phyloP scores from a whole-genome alignment of 352 stramenopile genomes.

The Hyaloperonospora arabidopsidis region DNA sequence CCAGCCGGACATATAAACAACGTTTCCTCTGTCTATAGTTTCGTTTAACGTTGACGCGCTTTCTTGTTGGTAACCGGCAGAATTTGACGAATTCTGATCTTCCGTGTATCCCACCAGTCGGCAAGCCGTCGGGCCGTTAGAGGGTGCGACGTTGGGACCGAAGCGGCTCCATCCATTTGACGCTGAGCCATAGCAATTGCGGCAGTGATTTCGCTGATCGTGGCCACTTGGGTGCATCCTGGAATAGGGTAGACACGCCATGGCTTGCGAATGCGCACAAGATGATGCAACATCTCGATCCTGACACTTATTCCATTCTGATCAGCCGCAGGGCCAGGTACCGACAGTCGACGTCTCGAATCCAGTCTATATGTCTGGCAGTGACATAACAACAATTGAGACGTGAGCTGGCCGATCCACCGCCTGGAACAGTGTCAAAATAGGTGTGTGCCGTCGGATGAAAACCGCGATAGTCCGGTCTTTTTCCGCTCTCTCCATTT shows the following conservation, averaged over 20 bases:
- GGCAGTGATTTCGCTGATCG: not conserved
- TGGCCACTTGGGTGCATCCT: not conserved
- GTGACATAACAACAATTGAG: too few relatives aligned
- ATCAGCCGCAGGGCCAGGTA: not conserved
- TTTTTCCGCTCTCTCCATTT: not conserved
- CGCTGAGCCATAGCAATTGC: not conserved
- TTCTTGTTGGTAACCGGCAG: too few relatives aligned
- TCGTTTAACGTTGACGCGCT: too few relatives aligned
- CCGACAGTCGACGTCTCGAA: not conserved
- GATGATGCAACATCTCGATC: not conserved
- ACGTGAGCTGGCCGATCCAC: too few relatives aligned
- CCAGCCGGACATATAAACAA: too few relatives aligned
- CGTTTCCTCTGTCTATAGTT: too few relatives aligned
- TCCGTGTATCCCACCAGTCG: not conserved
- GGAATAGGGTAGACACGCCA: not conserved
- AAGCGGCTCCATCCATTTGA: not conserved
- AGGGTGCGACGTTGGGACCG: not conserved
- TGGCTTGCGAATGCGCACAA: not conserved
- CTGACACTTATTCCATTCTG: not conserved
- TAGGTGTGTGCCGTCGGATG: too few relatives aligned
- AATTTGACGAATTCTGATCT: too few relatives aligned
- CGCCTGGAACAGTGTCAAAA: too few relatives aligned
- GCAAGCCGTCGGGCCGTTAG: not conserved
- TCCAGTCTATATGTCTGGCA: not conserved
- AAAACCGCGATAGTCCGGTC: too few relatives aligned